phyloP scores from a whole-genome alignment of 1,139 yeast genomes.

The Candida sp. region DNA sequence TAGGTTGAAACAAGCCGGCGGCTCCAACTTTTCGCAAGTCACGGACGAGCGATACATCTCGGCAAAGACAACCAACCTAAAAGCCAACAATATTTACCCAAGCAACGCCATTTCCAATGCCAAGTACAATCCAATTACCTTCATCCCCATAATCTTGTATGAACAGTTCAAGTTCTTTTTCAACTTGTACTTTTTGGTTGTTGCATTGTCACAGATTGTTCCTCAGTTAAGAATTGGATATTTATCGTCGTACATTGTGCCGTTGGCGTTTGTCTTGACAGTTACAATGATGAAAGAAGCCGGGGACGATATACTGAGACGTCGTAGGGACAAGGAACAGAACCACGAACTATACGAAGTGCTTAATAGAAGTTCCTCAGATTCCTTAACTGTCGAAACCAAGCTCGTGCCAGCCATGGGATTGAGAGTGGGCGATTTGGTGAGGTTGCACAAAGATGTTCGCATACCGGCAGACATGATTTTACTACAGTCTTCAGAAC shows the following conservation, averaged over 20 bases:
- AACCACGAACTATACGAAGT: constrained; percentile 85
- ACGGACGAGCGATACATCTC: constrained; percentile 35
- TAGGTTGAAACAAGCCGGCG: constrained; percentile 19
- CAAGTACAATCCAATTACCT: constrained; percentile 87
- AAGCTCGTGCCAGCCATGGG: constrained; percentile 60
- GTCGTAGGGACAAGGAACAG: constrained; percentile 89
- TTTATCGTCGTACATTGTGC: constrained; percentile 90
- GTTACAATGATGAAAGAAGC: constrained; percentile 98
- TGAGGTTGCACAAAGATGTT: constrained; percentile 79
- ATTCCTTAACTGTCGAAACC: constrained; percentile 32
- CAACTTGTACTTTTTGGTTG: constrained; percentile 88
- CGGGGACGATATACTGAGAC: constrained; percentile 87
- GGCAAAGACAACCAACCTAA: constrained; percentile 35
- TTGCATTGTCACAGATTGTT: constrained; percentile 93
- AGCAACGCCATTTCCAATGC: constrained; percentile 93
- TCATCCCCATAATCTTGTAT: constrained; percentile 85
- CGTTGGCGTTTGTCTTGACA: constrained; percentile 87
- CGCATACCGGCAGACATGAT: constrained; percentile 95
- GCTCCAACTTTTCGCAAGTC: constrained; percentile 12
- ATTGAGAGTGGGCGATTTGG: constrained; percentile 85
- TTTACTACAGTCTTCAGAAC: constrained; percentile 81
- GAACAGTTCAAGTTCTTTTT: constrained; percentile 98
- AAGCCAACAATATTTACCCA: constrained; percentile 46
- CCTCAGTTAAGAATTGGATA: constrained; percentile 94
- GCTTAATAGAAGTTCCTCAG: constrained; percentile 37